phyloP scores from a whole-genome alignment of 495 filamentous ascomycete species.

The Darksidea phi region DNA sequence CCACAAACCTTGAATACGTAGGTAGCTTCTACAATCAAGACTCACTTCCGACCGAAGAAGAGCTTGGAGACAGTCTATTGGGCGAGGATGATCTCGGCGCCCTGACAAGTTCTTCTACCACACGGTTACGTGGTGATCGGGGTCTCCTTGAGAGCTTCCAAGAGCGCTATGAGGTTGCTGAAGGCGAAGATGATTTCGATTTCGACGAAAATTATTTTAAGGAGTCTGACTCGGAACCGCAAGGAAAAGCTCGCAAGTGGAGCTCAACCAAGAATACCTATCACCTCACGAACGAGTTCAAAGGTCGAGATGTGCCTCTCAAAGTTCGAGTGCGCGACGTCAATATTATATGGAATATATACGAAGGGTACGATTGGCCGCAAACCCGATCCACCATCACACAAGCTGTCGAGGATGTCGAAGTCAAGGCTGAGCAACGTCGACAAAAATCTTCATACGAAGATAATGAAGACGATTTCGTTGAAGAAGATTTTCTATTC shows the following conservation, averaged over 20 bases:
- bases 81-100: constrained; percentile 47
- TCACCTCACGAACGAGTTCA: constrained; percentile 60
- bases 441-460: constrained; percentile 54
- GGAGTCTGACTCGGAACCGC: constrained; percentile 54
- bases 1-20: constrained; percentile 57
- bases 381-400: constrained; percentile 76
- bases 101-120: constrained; percentile 40
- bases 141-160: constrained; percentile 65
- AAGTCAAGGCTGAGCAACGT: constrained; percentile 74
- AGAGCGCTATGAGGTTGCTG: constrained; percentile 55
- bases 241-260: constrained; percentile 74
- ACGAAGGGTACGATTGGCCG: constrained; percentile 97
- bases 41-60: constrained; percentile 43
- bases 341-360: constrained; percentile 96
- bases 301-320: constrained; percentile 68
- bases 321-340: constrained; percentile 77
- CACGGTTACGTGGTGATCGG: constrained; percentile 53
- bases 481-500: constrained; percentile 94
- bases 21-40: constrained; percentile 60
- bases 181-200: constrained; percentile 52
- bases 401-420: constrained; percentile 83
- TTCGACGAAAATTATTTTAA: constrained; percentile 82
- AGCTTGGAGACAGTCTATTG: constrained; percentile 51
- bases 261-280: constrained; percentile 73
- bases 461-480: constrained; percentile 71